A percentile compares a stretch with the other conserved stretches of the same genome.
Conservation (phyloP, 2,329 filamentous ascomycete species). For the Pyrenochaeta sp. region DNA sequence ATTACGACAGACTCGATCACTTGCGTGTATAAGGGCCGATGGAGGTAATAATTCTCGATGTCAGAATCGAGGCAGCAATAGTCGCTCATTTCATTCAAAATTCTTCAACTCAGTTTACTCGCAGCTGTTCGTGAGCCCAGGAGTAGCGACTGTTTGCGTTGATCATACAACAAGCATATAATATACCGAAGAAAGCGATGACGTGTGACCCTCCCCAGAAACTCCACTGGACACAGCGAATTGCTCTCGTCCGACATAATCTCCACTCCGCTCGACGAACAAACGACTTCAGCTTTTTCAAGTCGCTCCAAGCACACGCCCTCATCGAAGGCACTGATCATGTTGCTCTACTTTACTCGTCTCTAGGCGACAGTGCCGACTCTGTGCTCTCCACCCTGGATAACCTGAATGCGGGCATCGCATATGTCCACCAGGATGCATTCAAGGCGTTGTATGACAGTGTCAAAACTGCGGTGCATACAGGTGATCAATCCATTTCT, state of each 20-base stretch:
- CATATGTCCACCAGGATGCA: slow-evolving; percentile 57
- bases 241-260: slow-evolving; percentile 56
- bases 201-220: slow-evolving; percentile 34
- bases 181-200: slow-evolving; percentile 12
- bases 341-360: slow-evolving; percentile 52
- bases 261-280: slow-evolving; percentile 55
- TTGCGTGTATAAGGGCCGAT: neutral
- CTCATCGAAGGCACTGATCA: slow-evolving; percentile 57
- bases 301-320: slow-evolving; percentile 54
- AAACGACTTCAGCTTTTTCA: slow-evolving; percentile 59
- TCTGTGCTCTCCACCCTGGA: slow-evolving; percentile 54
- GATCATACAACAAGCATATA: neutral
- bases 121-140: neutral
- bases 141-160: neutral
- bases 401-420: slow-evolving; percentile 56
- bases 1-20: neutral
- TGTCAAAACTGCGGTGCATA: slow-evolving; percentile 48
- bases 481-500: slow-evolving; percentile 38
- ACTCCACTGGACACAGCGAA: slow-evolving; percentile 57
- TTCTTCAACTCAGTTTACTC: neutral
- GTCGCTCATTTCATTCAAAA: neutral
- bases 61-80: neutral
- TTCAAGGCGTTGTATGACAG: slow-evolving; percentile 57
- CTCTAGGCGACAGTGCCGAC: slow-evolving; percentile 55
- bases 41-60: neutral